These are phyloP conservation scores for Fusarium palustre DNA, from an alignment of 2,329 filamentous ascomycete species.

Conservation along the genomic window DNA sequence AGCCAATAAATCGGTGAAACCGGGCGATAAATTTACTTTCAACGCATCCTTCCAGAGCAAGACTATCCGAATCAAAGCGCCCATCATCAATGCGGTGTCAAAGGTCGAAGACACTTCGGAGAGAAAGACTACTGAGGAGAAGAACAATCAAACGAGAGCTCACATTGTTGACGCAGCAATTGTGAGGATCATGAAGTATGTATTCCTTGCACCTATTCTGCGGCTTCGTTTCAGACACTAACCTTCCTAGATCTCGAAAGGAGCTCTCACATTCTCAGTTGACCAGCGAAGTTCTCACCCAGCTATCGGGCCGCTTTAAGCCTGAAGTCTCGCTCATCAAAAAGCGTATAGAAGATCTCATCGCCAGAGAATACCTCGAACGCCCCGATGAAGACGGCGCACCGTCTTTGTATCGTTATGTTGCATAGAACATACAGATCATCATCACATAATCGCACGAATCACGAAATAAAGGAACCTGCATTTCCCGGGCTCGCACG, in stretches of 20 bases:
- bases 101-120: slow-evolving; percentile 83
- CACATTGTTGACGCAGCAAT: slow-evolving; percentile 81
- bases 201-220: slow-evolving; percentile 35
- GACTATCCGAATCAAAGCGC: slow-evolving; percentile 88
- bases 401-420: slow-evolving; percentile 75
- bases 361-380: slow-evolving; percentile 82
- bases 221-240: slow-evolving; percentile 8
- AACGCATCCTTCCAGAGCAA: slow-evolving; percentile 86
- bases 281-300: slow-evolving; percentile 77
- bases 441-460: slow-evolving; percentile 30
- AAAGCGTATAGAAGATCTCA: slow-evolving; percentile 81
- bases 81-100: slow-evolving; percentile 82
- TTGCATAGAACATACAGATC: slow-evolving; percentile 64
- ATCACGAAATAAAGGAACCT: slow-evolving; percentile 40
- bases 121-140: slow-evolving; percentile 77
- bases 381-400: slow-evolving; percentile 74
- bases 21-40: slow-evolving; percentile 82
- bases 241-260: slow-evolving; percentile 73
- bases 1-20: slow-evolving; percentile 79
- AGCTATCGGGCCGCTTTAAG: slow-evolving; percentile 76
- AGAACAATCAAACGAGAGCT: slow-evolving; percentile 77
- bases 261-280: slow-evolving; percentile 76
- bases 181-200: slow-evolving; percentile 88
- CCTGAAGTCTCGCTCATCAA: slow-evolving; percentile 84
- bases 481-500: slow-evolving; percentile 34